Percentiles rank a stretch among this genome's conserved stretches.
Conservation (phyloP, 331 rosid genomes). For the Phaseolus coccineus region DNA sequence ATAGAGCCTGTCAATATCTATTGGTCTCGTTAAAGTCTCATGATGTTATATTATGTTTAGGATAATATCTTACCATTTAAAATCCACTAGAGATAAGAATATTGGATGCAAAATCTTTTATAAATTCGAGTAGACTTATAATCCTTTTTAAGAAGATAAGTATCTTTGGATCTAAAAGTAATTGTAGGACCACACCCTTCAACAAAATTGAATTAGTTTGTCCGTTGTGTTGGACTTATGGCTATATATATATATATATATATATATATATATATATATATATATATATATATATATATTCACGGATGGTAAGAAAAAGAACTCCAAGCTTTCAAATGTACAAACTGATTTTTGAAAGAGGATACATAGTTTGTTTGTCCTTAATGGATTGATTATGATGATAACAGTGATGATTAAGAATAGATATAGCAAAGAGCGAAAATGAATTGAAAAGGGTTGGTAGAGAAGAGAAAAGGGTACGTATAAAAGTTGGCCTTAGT, state of each 20-base stretch:
- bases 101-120: too few species aligned
- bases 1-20: neutral
- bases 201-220: neutral
- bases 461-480: conserved; percentile 36
- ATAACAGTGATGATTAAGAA: neutral
- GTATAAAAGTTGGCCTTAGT: conserved; percentile 39
- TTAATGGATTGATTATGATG: neutral
- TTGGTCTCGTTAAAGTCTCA: neutral
- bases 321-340: conserved; percentile 5
- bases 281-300: neutral
- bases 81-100: too few species aligned
- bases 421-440: conserved; percentile 9
- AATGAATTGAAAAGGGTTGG: conserved; percentile 8
- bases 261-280: too few species aligned
- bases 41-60: neutral
- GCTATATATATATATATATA: neutral
- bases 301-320: neutral
- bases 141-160: too few species aligned
- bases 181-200: conserved; percentile 20
- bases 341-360: neutral
- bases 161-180: neutral
- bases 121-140: too few species aligned
- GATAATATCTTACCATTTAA: too few species aligned
- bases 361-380: neutral
- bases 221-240: conserved; percentile 1